Conservation (phyloP, 1,284 basidiomycete genomes). For the Tilletiaria anomala region DNA sequence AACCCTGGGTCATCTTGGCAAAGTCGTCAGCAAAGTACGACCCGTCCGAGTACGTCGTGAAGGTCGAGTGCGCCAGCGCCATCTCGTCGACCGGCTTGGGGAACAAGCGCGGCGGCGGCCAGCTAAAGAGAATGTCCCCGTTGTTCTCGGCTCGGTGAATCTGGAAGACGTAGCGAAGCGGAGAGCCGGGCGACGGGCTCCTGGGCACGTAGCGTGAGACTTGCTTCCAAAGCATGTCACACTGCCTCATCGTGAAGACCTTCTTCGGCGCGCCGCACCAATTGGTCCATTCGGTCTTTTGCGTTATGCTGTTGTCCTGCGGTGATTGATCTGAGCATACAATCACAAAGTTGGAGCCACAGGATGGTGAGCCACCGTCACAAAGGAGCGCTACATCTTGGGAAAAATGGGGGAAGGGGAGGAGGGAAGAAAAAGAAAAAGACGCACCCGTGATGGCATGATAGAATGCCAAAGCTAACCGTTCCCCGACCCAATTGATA, state of each 20-base stretch:
- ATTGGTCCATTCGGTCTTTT: slow-evolving; percentile 68
- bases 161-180: slow-evolving; percentile 57
- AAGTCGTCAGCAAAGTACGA: slow-evolving; percentile 65
- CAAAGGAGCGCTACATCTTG: background rate
- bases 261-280: slow-evolving; percentile 66
- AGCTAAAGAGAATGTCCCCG: slow-evolving; percentile 59
- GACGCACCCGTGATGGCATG: slow-evolving; percentile 56
- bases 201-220: slow-evolving; percentile 3
- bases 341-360: background rate
- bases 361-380: background rate
- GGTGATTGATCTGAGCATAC: slow-evolving; percentile 44
- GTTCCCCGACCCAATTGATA: slow-evolving; percentile 83
- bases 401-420: background rate
- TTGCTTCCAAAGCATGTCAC: slow-evolving; percentile 15
- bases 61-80: slow-evolving; percentile 6
- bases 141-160: slow-evolving; percentile 50
- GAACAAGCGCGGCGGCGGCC: slow-evolving; percentile 52
- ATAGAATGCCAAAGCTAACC: slow-evolving; percentile 82
- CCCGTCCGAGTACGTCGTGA: slow-evolving; percentile 42
- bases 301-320: slow-evolving; percentile 63
- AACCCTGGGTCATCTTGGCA: slow-evolving; percentile 61
- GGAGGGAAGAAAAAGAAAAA: too few species aligned
- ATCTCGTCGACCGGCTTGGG: slow-evolving; percentile 2
- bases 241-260: slow-evolving; percentile 27
- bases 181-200: slow-evolving; percentile 2